Percentiles rank a stretch among this genome's conserved stretches.
Conservation (phyloP, 306 rosid species). For the Luffa aegyptiaca region DNA sequence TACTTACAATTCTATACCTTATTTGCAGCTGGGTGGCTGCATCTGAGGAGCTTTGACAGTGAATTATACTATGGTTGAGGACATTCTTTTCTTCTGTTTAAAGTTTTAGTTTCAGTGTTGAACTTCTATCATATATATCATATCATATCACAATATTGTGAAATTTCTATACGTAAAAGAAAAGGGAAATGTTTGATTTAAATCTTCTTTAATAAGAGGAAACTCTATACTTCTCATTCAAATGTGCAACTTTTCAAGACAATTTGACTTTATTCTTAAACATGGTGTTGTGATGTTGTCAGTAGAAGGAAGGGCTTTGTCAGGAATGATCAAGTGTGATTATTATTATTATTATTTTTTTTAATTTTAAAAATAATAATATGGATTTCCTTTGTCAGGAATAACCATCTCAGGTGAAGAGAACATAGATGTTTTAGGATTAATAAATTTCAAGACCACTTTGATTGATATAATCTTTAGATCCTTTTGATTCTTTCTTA, state of each 20-base stretch:
- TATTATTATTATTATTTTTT: too few species aligned
- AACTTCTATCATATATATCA: neutral
- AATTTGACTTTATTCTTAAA: neutral
- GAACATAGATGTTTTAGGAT: too few species aligned
- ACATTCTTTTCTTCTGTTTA: neutral
- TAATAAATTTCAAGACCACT: too few species aligned
- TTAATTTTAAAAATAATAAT: too few species aligned
- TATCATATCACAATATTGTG: neutral
- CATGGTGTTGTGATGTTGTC: neutral
- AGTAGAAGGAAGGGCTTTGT: neutral
- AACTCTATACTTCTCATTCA: neutral
- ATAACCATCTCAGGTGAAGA: too few species aligned
- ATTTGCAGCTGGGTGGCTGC: slow-evolving; percentile 77
- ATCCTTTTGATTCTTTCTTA: too few species aligned
- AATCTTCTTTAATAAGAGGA: neutral
- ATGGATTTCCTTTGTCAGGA: too few species aligned
- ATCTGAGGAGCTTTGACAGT: slow-evolving; percentile 30
- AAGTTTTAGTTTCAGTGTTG: neutral
- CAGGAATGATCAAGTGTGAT: too few species aligned
- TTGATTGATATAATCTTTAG: too few species aligned
- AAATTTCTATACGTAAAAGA: neutral
- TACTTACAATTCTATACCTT: neutral
- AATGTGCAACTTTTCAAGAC: neutral
- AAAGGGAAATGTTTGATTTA: neutral
- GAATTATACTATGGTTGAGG: neutral